Evolutionary conservation across 2,329 filamentous ascomycete genomes (phyloP).

Genomic region (Plectosphaerella plurivora): DNA sequence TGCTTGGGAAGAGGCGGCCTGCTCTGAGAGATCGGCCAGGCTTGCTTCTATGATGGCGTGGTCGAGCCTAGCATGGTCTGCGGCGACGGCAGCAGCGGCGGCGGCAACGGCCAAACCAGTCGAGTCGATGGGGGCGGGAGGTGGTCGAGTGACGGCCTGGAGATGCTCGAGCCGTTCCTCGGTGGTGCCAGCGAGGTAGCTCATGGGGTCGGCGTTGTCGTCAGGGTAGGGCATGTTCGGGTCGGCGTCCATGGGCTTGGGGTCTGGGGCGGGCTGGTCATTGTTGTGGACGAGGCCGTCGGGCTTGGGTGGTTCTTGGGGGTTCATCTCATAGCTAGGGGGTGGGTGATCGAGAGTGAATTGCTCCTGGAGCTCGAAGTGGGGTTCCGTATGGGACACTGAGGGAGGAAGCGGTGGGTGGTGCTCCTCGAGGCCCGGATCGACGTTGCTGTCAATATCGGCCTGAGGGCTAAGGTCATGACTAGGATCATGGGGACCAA

Average conservation of each 20-base stretch:
- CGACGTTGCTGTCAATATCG: not conserved
- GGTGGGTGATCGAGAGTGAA: conserved; percentile 55
- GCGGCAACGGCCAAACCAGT: conserved; percentile 49
- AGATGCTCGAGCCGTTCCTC: conserved; percentile 40
- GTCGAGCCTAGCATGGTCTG: conserved; percentile 51
- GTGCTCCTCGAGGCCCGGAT: not conserved
- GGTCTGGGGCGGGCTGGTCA: too few relatives aligned
- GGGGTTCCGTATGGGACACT: conserved; percentile 12
- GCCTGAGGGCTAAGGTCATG: not conserved
- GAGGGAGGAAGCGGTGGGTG: not conserved
- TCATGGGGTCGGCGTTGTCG: conserved; percentile 8
- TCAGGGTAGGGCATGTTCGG: conserved; percentile 4
- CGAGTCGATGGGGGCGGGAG: conserved; percentile 33
- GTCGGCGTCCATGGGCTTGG: too few relatives aligned
- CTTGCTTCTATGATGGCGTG: conserved; percentile 51
- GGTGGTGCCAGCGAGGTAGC: conserved; percentile 28
- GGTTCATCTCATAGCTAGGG: conserved; percentile 38
- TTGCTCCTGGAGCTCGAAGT: conserved; percentile 53
- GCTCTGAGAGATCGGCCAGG: conserved; percentile 17
- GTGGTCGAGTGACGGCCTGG: conserved; percentile 35
- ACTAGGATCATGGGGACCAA: too few relatives aligned
- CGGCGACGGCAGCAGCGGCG: conserved; percentile 49
- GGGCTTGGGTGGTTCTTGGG: conserved; percentile 17
- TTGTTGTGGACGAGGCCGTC: too few relatives aligned
- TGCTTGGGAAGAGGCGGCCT: not conserved